A percentile compares a stretch with the other conserved stretches of the same genome.
Evolutionary conservation across 2,329 filamentous ascomycete genomes (phyloP).

Genomic region (Trichoderma koningiopsis): DNA sequence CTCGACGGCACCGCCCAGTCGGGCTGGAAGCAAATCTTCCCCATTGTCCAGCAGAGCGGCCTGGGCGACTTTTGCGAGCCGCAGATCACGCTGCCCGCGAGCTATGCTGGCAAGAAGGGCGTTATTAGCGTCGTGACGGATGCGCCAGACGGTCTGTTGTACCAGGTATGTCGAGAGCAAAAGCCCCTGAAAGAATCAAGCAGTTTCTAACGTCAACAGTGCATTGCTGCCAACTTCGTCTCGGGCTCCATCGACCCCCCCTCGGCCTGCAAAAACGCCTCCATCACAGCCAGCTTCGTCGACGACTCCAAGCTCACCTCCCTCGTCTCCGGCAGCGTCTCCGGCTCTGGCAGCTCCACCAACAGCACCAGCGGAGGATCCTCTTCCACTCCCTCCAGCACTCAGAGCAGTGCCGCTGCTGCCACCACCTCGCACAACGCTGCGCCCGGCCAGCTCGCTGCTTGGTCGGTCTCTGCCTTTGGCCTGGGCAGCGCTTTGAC

Average conservation of each 20-base stretch:
- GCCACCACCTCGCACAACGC: conserved; percentile 32
- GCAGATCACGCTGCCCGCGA: conserved; percentile 49
- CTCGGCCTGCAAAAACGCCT: conserved; percentile 42
- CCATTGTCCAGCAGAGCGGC: conserved; percentile 57
- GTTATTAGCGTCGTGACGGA: conserved; percentile 55
- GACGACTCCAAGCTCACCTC: conserved; percentile 40
- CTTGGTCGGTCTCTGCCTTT: conserved; percentile 30
- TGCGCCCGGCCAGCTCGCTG: conserved; percentile 33
- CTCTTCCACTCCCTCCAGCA: conserved; percentile 24
- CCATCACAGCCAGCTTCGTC: conserved; percentile 37
- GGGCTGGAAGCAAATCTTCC: conserved; percentile 59
- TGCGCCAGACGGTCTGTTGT: conserved; percentile 59
- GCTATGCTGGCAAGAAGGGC: conserved; percentile 58
- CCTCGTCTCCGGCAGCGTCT: conserved; percentile 33
- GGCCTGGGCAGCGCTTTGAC: conserved; percentile 32
- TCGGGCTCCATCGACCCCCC: conserved; percentile 40
- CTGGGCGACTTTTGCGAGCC: conserved; percentile 58
- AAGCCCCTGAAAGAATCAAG: not conserved
- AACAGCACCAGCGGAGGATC: conserved; percentile 17
- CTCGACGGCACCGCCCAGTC: conserved; percentile 49
- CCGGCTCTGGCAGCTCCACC: conserved; percentile 20
- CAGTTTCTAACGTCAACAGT: conserved; percentile 41
- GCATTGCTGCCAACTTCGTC: conserved; percentile 59
- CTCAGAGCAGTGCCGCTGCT: conserved; percentile 30
- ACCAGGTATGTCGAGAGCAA: conserved; percentile 49